Evolutionary conservation across 805 yeast genomes (phyloP).

Genomic region (Kazachstania kunashirensis): DNA sequence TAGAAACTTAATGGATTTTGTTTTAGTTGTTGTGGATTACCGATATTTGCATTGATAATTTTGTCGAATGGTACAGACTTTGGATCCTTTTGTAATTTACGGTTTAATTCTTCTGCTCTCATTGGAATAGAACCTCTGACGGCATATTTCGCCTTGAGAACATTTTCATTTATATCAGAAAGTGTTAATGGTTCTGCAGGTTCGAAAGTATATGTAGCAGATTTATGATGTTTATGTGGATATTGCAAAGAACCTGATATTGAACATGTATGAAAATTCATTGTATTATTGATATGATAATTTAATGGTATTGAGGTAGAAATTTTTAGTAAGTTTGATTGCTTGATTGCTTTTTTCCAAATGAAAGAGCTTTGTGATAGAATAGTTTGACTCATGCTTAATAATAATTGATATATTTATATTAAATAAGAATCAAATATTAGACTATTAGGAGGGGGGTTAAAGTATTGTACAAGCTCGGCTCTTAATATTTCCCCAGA

Average conservation of each 20-base stretch:
- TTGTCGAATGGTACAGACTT: slow-evolving; percentile 62
- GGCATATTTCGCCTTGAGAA: slow-evolving; percentile 85
- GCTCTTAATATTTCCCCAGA: too few species aligned
- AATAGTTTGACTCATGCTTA: neutral
- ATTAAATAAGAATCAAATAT: too few species aligned
- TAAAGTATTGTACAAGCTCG: too few species aligned
- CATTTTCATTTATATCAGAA: slow-evolving; percentile 58
- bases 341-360: too few species aligned
- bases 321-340: too few species aligned
- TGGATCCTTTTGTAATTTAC: slow-evolving; percentile 44
- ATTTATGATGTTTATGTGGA: neutral
- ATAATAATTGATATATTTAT: too few species aligned
- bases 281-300: neutral
- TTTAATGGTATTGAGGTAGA: slow-evolving; percentile 1
- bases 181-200: slow-evolving; percentile 33
- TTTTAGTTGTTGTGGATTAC: slow-evolving; percentile 95
- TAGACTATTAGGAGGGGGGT: too few species aligned
- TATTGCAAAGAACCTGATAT: neutral
- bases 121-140: slow-evolving; percentile 93
- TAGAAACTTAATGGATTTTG: slow-evolving; percentile 94
- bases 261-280: slow-evolving; percentile 1
- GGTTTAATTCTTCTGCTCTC: slow-evolving; percentile 76
- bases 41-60: slow-evolving; percentile 87
- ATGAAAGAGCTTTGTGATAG: neutral
- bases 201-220: slow-evolving; percentile 9